Evolutionary conservation across 2,329 filamentous ascomycete genomes (phyloP).

Genomic region (Aspergillus thermomutatus): DNA sequence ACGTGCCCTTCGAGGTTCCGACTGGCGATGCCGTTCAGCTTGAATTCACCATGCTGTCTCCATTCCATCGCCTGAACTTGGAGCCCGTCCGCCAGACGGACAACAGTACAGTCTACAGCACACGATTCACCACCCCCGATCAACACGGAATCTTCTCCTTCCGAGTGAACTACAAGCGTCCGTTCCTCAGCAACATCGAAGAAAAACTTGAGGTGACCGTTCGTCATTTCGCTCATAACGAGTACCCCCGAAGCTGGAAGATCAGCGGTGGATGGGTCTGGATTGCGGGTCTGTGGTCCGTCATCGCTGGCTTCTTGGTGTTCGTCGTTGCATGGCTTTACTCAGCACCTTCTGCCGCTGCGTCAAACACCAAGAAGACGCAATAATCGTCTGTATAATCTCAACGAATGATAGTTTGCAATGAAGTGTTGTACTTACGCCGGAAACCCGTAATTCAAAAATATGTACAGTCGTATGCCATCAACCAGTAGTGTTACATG

Average conservation of each 20-base stretch:
- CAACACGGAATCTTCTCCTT: conserved; percentile 99
- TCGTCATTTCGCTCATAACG: conserved; percentile 93
- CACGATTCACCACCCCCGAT: conserved; percentile 79
- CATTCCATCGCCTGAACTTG: conserved; percentile 86
- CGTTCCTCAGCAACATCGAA: conserved; percentile 83
- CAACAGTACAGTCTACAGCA: conserved; percentile 70
- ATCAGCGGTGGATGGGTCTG: conserved; percentile 94
- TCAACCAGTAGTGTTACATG: not conserved
- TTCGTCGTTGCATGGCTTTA: conserved; percentile 91
- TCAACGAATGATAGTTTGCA: conserved; percentile 17
- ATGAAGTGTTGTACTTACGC: conserved; percentile 17
- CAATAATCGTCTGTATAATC: conserved; percentile 34
- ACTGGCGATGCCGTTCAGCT: conserved; percentile 76
- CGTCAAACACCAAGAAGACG: conserved; percentile 46
- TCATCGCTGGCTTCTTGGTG: conserved; percentile 75
- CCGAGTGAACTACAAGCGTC: conserved; percentile 92
- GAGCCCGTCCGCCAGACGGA: conserved; percentile 54
- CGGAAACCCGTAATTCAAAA: not conserved
- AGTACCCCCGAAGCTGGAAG: conserved; percentile 86
- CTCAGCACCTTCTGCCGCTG: conserved; percentile 51
- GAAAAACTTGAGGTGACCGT: conserved; percentile 95
- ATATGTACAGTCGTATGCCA: conserved; percentile 9
- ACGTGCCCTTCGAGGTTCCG: conserved; percentile 69
- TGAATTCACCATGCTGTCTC: conserved; percentile 97
- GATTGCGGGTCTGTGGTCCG: conserved; percentile 83